phyloP scores from a whole-genome alignment of 257 asterid genomes.

The Ilex aquifolium region DNA sequence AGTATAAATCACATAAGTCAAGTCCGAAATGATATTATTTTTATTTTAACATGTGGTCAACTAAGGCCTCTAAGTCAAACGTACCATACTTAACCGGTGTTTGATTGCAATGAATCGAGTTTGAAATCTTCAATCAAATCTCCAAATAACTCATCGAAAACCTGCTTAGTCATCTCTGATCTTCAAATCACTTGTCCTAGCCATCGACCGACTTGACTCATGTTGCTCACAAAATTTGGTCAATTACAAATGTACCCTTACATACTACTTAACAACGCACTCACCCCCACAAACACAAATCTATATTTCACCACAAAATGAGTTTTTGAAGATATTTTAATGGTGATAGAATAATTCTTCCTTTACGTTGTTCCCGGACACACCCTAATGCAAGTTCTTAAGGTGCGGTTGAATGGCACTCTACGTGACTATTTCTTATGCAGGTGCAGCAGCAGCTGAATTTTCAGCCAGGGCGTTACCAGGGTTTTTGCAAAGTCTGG shows the following conservation, averaged over 20 bases:
- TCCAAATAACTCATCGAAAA: too few species aligned
- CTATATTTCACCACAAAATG: neutral
- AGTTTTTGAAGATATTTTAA: neutral
- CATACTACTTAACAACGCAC: neutral
- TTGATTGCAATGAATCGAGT: too few species aligned
- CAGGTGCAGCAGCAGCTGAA: slow-evolving; percentile 96
- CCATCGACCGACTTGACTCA: too few species aligned
- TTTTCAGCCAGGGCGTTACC: slow-evolving; percentile 94
- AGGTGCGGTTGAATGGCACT: slow-evolving; percentile 8
- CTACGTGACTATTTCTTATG: slow-evolving; percentile 11
- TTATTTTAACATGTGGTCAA: too few species aligned
- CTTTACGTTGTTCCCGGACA: neutral
- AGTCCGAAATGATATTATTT: too few species aligned
- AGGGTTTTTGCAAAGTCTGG: slow-evolving; percentile 45
- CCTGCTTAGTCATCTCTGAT: too few species aligned
- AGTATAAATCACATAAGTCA: too few species aligned
- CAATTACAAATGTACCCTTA: neutral
- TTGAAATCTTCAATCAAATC: too few species aligned
- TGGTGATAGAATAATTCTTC: neutral
- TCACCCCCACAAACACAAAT: neutral
- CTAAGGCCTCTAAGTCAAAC: too few species aligned
- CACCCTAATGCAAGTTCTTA: slow-evolving; percentile 9
- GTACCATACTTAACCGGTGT: too few species aligned
- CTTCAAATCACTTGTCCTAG: too few species aligned
- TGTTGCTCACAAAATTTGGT: too few species aligned